phyloP scores from a whole-genome alignment of 2,329 filamentous ascomycete species.

The Periconia macrospinosa region DNA sequence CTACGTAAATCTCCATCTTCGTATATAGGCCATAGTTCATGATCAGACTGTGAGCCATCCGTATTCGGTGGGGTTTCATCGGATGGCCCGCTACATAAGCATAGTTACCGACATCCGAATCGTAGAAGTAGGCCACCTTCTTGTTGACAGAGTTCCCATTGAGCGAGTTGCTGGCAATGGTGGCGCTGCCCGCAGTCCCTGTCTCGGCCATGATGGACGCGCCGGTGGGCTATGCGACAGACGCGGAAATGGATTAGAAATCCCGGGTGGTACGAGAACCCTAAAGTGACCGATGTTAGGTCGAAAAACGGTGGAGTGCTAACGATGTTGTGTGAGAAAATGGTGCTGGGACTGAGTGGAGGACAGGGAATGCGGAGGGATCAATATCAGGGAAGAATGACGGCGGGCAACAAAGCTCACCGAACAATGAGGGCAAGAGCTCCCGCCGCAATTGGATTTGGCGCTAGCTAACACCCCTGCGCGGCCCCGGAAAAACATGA shows the following conservation, averaged over 20 bases:
- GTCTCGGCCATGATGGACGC: constrained; percentile 13
- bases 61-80: constrained; percentile 69
- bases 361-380: constrained; percentile 7
- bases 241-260: background rate
- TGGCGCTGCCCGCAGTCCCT: constrained; percentile 18
- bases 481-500: too few relatives aligned
- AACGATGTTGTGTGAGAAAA: background rate
- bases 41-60: constrained; percentile 66
- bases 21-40: constrained; percentile 76
- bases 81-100: constrained; percentile 80
- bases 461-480: too few relatives aligned
- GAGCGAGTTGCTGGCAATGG: constrained; percentile 11
- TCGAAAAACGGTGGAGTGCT: background rate
- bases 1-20: constrained; percentile 71
- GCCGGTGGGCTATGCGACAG: constrained; percentile 2
- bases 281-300: background rate
- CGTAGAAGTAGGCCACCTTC: constrained; percentile 97
- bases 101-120: constrained; percentile 97
- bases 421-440: constrained; percentile 1
- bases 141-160: constrained; percentile 52
- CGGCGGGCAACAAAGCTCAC: constrained; percentile 12
- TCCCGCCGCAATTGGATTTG: too few relatives aligned
- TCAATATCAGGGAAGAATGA: background rate
- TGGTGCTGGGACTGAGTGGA: background rate
- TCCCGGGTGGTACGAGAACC: background rate